Conservation (phyloP, 2,329 filamentous ascomycete species). For the Aspergillus novoparasiticus region DNA sequence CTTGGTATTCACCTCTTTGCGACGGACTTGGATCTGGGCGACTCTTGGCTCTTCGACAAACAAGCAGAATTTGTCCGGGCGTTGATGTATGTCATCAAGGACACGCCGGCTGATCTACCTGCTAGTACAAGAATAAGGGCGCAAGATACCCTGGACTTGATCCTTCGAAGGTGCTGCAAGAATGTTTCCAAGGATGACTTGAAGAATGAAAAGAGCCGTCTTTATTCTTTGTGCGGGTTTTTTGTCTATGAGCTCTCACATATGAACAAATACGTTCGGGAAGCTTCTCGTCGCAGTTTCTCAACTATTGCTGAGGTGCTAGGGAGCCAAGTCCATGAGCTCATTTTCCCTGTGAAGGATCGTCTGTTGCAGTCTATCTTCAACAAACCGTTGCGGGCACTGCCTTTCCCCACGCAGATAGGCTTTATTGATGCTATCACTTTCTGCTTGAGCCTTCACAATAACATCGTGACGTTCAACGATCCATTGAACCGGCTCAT, state of each 20-base stretch:
- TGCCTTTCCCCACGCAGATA: conserved; percentile 94
- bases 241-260: conserved; percentile 89
- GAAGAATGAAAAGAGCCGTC: conserved; percentile 64
- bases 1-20: conserved; percentile 86
- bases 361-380: conserved; percentile 88
- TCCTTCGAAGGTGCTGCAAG: conserved; percentile 78
- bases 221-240: conserved; percentile 77
- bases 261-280: conserved; percentile 92
- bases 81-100: conserved; percentile 97
- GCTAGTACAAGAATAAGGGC: conserved; percentile 84
- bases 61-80: conserved; percentile 87
- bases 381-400: conserved; percentile 86
- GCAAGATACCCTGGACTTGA: conserved; percentile 77
- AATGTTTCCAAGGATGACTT: conserved; percentile 79
- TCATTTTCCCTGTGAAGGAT: conserved; percentile 88
- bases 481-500: conserved; percentile 87
- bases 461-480: conserved; percentile 87
- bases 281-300: conserved; percentile 80
- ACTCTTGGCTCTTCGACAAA: conserved; percentile 77
- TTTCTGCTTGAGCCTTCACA: conserved; percentile 87
- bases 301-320: conserved; percentile 78
- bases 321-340: conserved; percentile 78
- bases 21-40: conserved; percentile 80
- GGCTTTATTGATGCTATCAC: conserved; percentile 98
- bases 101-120: conserved; percentile 92